Evolutionary conservation across 148 eudicot species (phyloP), one percentile per base, ranked within the genome.

Genomic region (Nepenthes mirabilis): DNA sequence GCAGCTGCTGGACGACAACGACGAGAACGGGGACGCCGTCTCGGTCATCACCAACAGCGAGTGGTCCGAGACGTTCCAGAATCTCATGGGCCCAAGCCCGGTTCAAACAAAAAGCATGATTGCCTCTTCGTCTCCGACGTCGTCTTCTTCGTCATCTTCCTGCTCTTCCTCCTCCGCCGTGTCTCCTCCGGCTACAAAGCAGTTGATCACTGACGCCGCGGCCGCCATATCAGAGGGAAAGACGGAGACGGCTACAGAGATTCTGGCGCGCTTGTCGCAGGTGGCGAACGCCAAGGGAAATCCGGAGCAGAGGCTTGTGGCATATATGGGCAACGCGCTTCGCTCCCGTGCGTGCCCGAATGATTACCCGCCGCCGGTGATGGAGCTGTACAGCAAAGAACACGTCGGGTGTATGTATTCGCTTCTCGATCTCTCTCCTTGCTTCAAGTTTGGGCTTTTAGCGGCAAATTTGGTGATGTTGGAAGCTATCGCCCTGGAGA

Each of bases 11-110:
- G 71, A 78, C 56, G 98, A 91, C 58, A 78, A 83, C 55, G 84
- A 80, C 6, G 79, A 79, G 33, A 82, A 80, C 10, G 60, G 43
- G 40, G 88, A 85, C 3, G 76, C 70, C 3, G 83, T 78, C 10
- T 91, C 98, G 1, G 85, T 67, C 1, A 68, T 93, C 2, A 86
- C 91, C 1, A 80, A 82, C 80, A 83, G 77, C 57, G 94, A 88
- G 50, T 88, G 94, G 91, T 91, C 96, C n/a, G 93, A 88, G 6
- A 83, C 97, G 57, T 76, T 81, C 35, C 87, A 84, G 59, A 74
- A 71, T 55, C 78, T 43, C 72, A 32, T 53, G 33, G 33, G 56
- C 2, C 56, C 32, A 13, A 32, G 14, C 2, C 23, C 48, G 23
- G 40, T 48, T 43, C 59, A 6, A 45, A n/a, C 59, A 1, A 8